Evolutionary conservation across 495 filamentous ascomycete species (phyloP).

Genomic region (Hypoxylon subgilvum): DNA sequence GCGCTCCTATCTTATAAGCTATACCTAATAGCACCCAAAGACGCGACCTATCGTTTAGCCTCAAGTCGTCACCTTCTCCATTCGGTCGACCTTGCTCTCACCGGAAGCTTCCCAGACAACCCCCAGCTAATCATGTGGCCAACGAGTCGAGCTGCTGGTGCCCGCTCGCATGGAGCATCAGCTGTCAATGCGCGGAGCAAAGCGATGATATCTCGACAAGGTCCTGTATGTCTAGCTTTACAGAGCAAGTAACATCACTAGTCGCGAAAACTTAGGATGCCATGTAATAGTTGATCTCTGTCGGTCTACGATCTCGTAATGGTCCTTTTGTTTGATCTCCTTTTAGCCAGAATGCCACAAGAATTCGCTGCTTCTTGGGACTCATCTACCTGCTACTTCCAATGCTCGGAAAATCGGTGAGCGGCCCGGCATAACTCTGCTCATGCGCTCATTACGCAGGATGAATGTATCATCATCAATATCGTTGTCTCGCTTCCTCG

Average conservation of each 20-base stretch:
- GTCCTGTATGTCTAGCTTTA: not conserved
- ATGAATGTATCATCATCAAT: constrained; percentile 31
- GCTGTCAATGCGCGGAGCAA: constrained; percentile 17
- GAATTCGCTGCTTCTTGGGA: constrained; percentile 14
- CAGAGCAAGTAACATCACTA: constrained; percentile 10
- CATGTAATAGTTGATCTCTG: constrained; percentile 4
- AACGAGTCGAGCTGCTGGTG: constrained; percentile 11
- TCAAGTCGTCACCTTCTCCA: constrained; percentile 28
- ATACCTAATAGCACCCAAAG: constrained; percentile 7
- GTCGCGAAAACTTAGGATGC: constrained; percentile 1
- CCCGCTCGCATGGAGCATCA: constrained; percentile 11
- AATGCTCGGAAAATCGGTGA: constrained; percentile 53
- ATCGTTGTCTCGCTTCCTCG: constrained; percentile 28
- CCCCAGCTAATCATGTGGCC: constrained; percentile 20
- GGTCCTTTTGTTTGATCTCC: constrained; percentile 50
- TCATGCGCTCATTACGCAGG: constrained; percentile 28
- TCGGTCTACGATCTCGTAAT: constrained; percentile 15
- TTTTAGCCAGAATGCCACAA: constrained; percentile 54
- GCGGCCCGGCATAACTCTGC: constrained; percentile 48
- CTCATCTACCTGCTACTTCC: constrained; percentile 37
- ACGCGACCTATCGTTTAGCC: constrained; percentile 27
- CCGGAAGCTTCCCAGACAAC: not conserved
- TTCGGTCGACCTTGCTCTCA: not conserved
- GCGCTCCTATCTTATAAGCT: constrained; percentile 15
- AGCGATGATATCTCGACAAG: not conserved